These are phyloP conservation scores for Tolypocladium amazonense DNA, from an alignment of 2,329 filamentous ascomycete species.

Conservation along the genomic window DNA sequence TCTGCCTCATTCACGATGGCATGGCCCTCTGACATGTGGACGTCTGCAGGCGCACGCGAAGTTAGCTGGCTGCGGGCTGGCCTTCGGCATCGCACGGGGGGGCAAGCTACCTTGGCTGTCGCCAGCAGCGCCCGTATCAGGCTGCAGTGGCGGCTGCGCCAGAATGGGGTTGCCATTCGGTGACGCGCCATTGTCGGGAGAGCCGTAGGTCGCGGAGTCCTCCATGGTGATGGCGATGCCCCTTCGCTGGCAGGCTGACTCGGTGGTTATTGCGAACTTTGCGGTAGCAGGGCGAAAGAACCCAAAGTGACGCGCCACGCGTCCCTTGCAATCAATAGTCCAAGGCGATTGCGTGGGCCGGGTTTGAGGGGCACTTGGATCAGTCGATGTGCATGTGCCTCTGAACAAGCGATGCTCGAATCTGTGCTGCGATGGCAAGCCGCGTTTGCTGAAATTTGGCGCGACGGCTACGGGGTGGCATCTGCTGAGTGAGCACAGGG, in stretches of 20 bases:
- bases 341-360: neutral
- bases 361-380: neutral
- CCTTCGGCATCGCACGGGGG: neutral
- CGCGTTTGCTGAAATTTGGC: constrained; percentile 27
- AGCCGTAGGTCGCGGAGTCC: constrained; percentile 46
- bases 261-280: constrained; percentile 5
- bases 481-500: neutral
- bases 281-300: constrained; percentile 1
- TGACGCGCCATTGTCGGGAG: constrained; percentile 44
- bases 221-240: constrained; percentile 37
- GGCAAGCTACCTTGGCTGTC: constrained; percentile 37
- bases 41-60: constrained; percentile 32
- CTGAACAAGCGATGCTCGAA: constrained; percentile 11
- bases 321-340: neutral
- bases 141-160: constrained; percentile 42
- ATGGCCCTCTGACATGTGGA: constrained; percentile 47
- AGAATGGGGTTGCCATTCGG: constrained; percentile 46
- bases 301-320: constrained; percentile 6
- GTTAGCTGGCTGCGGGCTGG: neutral
- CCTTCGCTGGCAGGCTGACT: constrained; percentile 1
- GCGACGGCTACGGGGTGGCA: constrained; percentile 13
- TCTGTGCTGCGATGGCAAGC: constrained; percentile 13
- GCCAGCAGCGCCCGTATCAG: constrained; percentile 25
- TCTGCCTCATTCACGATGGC: constrained; percentile 31
- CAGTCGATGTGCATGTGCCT: neutral